Base-by-base conservation (phyloP, 2,329 filamentous ascomycete genomes). In the Lasiodiplodia theobromae region DNA sequence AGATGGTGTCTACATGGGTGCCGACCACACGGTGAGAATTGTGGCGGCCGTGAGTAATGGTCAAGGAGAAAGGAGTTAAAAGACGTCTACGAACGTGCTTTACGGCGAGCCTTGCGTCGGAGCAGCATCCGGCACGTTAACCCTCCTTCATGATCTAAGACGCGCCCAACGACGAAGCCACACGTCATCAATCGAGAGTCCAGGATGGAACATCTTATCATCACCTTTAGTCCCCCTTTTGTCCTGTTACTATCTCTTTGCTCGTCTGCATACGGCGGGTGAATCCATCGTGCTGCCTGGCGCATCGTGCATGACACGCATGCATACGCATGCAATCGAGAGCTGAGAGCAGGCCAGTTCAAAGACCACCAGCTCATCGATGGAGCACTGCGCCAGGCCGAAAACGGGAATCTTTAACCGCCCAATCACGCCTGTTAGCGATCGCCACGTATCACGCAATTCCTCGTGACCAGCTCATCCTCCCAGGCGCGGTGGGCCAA, bases 371-470 rank as follows among this genome's bases (percentile, higher is more conserved):
- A 38, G n/a, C 37, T n/a, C 31, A 23, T 57, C 54, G 18, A 21
- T 34, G 18, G 8, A n/a, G 18, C 18, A 7, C 44, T 64, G 60
- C 40, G 31, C 60, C 60, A 64, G 44, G 60, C 60, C 60, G n/a
- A 31, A 64, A 37, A 14, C 25, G 60, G 60, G n/a, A 64, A 64
- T 64, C 40, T 64, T 64, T 23, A 37, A 64, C 60, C 60, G 60
- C 37, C 60, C 60, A 64, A 64, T 64, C 60, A 52, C 47, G 7
- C 16, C 28, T 31, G 25, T 31, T 3, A 31, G 25, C 58, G 25
- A 51, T 40, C 40, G 40, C 44, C 60, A 51, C 60, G n/a, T 14
- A 63, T 63, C 58, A 12, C 58, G 44, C 44, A 18, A 47, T 44
- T 49, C 58, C 25, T 40, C 28, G n/a, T 51, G n/a, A 25, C 40